phyloP scores from a whole-genome alignment of 2,329 filamentous ascomycete genomes.

The Neonectria hederae region DNA sequence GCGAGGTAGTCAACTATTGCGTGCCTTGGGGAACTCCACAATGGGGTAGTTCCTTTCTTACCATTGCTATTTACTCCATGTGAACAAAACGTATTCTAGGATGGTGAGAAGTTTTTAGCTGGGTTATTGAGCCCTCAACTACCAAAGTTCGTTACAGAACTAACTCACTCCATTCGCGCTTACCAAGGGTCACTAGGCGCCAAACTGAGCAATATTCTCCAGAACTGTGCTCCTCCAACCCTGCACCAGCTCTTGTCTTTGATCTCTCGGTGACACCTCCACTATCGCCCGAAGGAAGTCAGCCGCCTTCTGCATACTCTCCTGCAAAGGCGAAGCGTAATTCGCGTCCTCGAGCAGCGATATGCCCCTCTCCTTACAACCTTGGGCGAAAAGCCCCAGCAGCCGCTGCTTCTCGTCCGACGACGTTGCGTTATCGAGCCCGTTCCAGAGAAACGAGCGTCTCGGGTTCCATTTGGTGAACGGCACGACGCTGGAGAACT shows the following conservation, averaged over 20 bases:
- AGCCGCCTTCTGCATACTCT: conserved; percentile 10
- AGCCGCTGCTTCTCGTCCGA: conserved; percentile 12
- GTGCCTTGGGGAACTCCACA: no score
- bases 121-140: no score
- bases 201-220: background rate
- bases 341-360: conserved; percentile 1
- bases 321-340: conserved; percentile 9
- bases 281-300: conserved; percentile 13
- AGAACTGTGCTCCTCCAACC: conserved; percentile 1
- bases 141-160: no score
- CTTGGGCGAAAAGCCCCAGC: background rate
- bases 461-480: conserved; percentile 48
- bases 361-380: background rate
- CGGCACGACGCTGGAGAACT: conserved; percentile 50
- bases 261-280: conserved; percentile 14
- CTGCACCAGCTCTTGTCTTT: conserved; percentile 9
- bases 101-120: no score
- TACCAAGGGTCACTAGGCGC: no score
- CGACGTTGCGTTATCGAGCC: background rate
- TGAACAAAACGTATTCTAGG: no score
- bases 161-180: no score
- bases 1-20: no score
- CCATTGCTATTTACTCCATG: no score
- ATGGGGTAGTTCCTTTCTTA: no score
- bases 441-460: conserved; percentile 49